These are phyloP conservation scores for Nicotiana attenuata DNA, from an alignment of 257 asterid genomes.

Conservation along the genomic window DNA sequence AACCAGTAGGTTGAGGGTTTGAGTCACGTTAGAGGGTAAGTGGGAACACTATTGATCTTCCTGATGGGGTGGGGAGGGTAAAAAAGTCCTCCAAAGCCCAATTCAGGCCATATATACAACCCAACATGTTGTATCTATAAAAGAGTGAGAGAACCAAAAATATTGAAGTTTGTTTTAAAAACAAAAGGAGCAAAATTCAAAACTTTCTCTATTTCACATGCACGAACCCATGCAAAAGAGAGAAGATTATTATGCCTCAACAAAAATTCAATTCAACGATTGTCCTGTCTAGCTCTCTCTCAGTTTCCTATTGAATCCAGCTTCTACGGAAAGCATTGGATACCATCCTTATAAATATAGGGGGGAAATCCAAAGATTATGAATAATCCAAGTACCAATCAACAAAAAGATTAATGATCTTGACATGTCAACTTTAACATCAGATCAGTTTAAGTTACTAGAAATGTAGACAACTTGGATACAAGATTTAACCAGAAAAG, in stretches of 20 bases:
- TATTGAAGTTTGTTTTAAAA: not conserved
- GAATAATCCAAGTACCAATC: not conserved
- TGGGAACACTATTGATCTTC: too few relatives aligned
- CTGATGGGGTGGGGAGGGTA: too few relatives aligned
- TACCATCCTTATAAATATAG: not conserved
- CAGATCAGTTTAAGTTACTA: not conserved
- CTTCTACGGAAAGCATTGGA: not conserved
- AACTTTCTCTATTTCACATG: not conserved
- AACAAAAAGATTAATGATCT: not conserved
- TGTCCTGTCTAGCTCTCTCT: not conserved
- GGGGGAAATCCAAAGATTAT: not conserved
- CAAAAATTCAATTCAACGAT: not conserved
- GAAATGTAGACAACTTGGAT: not conserved
- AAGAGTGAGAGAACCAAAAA: not conserved
- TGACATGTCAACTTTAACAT: not conserved
- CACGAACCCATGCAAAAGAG: not conserved
- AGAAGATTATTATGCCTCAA: not conserved
- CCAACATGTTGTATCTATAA: not conserved
- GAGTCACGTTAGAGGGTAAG: too few relatives aligned
- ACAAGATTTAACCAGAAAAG: not conserved
- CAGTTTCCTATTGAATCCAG: slow-evolving; percentile 6
- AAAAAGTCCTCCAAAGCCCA: not conserved
- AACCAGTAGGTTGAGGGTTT: too few relatives aligned
- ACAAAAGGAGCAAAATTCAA: too few relatives aligned
- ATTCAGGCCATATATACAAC: not conserved